A percentile compares a stretch with the other conserved stretches of the same genome.
Conservation (phyloP, 2,329 filamentous ascomycete genomes). For the Metarhizium rileyi region DNA sequence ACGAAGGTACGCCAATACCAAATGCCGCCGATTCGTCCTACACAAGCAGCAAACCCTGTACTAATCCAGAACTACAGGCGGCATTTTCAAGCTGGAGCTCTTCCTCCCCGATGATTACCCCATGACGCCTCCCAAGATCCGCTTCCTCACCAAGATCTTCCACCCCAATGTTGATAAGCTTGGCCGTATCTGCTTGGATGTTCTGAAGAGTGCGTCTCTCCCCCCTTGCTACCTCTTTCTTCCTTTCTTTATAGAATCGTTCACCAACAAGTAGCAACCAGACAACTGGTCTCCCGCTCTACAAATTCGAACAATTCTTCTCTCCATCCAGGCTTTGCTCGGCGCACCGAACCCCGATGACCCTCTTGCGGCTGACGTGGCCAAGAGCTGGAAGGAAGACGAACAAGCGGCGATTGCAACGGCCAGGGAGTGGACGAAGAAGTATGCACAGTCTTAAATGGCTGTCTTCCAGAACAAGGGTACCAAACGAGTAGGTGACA, state of each 20-base stretch:
- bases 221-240: neutral
- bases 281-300: conserved; percentile 98
- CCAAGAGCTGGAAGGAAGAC: conserved; percentile 96
- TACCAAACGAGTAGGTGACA: conserved; percentile 6
- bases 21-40: neutral
- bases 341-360: conserved; percentile 97
- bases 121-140: conserved; percentile 97
- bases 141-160: conserved; percentile 98
- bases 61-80: conserved; percentile 34
- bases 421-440: conserved; percentile 82
- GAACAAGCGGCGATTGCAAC: conserved; percentile 87
- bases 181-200: conserved; percentile 92
- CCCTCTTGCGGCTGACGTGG: conserved; percentile 94
- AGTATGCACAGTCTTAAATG: conserved; percentile 54
- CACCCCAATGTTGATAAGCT: conserved; percentile 98
- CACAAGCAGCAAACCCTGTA: neutral
- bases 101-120: conserved; percentile 98
- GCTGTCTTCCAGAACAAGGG: conserved; percentile 1
- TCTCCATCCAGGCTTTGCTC: conserved; percentile 93
- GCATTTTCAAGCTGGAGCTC: conserved; percentile 92
- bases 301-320: conserved; percentile 95
- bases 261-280: conserved; percentile 26
- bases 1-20: conserved; percentile 59
- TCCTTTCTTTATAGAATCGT: neutral
- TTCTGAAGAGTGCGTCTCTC: conserved; percentile 71